Conservation (phyloP, 805 yeast genomes). For the Wickerhamomyces sydowiorum region DNA sequence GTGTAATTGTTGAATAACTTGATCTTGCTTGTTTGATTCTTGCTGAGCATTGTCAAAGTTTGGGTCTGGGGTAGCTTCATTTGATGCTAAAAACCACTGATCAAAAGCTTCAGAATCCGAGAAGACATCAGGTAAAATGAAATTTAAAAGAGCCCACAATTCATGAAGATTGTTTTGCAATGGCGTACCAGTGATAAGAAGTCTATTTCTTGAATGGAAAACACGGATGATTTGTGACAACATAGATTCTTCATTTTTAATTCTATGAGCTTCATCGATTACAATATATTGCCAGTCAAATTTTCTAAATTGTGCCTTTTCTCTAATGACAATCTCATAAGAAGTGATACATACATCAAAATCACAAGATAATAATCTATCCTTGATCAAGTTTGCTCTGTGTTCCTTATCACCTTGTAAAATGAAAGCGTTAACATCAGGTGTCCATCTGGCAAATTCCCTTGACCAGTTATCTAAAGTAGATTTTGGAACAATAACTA, state of each 20-base stretch:
- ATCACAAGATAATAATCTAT: slow-evolving; percentile 48
- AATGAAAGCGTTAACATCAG: slow-evolving; percentile 65
- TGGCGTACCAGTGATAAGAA: slow-evolving; percentile 79
- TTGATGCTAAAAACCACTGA: slow-evolving; percentile 52
- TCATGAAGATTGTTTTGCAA: slow-evolving; percentile 76
- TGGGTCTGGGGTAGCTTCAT: slow-evolving; percentile 22
- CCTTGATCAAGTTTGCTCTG: slow-evolving; percentile 47
- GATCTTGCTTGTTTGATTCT: slow-evolving; percentile 33
- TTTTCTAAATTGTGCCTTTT: slow-evolving; percentile 59
- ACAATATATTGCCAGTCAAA: slow-evolving; percentile 73
- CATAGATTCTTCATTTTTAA: slow-evolving; percentile 58
- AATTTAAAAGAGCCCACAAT: slow-evolving; percentile 75
- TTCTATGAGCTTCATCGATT: slow-evolving; percentile 81
- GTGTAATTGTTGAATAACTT: slow-evolving; percentile 62
- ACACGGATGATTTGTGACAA: slow-evolving; percentile 69
- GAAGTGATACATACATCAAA: slow-evolving; percentile 62
- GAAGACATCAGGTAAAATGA: slow-evolving; percentile 73
- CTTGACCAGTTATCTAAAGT: slow-evolving; percentile 78
- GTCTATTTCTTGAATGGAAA: slow-evolving; percentile 63
- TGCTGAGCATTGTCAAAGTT: slow-evolving; percentile 32
- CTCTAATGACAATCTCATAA: slow-evolving; percentile 72
- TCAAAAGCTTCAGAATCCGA: slow-evolving; percentile 70
- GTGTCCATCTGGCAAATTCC: slow-evolving; percentile 75
- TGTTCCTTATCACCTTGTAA: slow-evolving; percentile 72
- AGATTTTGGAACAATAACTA: slow-evolving; percentile 74